A percentile compares a stretch with the other conserved stretches of the same genome.
These are phyloP conservation scores for Jasminum sambac DNA, from an alignment of 257 asterid species.

Conservation along the genomic window DNA sequence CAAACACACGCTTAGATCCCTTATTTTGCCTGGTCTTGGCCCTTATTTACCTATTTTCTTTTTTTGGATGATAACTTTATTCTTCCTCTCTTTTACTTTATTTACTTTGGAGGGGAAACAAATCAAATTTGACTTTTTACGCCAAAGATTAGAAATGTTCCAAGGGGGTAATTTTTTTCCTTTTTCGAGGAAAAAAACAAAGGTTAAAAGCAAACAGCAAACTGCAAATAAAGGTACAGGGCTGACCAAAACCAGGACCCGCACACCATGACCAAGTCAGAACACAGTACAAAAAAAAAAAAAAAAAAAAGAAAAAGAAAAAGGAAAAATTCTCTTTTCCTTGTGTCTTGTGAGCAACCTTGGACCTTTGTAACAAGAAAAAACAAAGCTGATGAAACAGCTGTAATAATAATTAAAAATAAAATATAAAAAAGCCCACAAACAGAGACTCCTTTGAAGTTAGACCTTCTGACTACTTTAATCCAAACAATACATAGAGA, in stretches of 20 bases:
- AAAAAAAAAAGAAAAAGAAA: conserved; percentile 19
- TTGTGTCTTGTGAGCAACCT: conserved; percentile 23
- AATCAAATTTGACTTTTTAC: too few species aligned
- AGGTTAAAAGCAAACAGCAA: conserved; percentile 24
- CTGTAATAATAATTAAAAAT: conserved; percentile 22
- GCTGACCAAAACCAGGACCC: conserved; percentile 34
- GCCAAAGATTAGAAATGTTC: too few species aligned
- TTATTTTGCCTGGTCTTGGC: too few species aligned
- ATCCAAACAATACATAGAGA: conserved; percentile 32
- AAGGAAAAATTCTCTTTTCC: background rate
- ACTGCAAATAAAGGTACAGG: conserved; percentile 16
- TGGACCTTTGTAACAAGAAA: conserved; percentile 24
- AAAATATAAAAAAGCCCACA: conserved; percentile 19
- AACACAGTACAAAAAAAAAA: conserved; percentile 3
- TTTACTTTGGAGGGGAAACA: too few species aligned
- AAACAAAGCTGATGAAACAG: conserved; percentile 32
- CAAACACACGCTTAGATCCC: too few species aligned
- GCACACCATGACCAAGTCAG: conserved; percentile 31
- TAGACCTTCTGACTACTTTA: too few species aligned
- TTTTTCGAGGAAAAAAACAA: too few species aligned
- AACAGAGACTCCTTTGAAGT: conserved; percentile 41
- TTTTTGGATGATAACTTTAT: too few species aligned
- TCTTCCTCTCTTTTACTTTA: too few species aligned
- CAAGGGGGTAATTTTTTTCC: too few species aligned
- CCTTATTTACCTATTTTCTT: too few species aligned